Percentiles rank a stretch among this genome's conserved stretches.
These are phyloP conservation scores for Graphilbum ipis-grandicollis DNA, from an alignment of 2,329 filamentous ascomycete species.

Conservation along the genomic window DNA sequence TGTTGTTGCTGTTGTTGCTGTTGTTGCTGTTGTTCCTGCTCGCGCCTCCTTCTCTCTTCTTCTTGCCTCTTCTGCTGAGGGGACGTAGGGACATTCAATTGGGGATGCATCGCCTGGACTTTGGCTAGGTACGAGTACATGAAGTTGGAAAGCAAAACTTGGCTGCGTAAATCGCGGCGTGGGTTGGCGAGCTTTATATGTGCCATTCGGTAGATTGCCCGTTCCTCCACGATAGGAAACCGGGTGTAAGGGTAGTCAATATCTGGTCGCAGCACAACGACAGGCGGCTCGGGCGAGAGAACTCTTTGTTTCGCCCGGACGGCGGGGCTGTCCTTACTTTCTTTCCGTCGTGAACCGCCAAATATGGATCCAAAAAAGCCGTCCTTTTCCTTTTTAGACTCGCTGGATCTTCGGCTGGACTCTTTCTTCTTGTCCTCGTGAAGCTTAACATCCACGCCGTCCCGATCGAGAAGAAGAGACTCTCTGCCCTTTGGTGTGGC, in stretches of 20 bases:
- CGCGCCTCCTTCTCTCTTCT: constrained; percentile 29
- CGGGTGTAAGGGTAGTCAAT: constrained; percentile 93
- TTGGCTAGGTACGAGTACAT: constrained; percentile 99
- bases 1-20: constrained; percentile 27
- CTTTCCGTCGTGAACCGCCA: constrained; percentile 74
- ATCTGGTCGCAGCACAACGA: constrained; percentile 61
- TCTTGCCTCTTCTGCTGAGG: constrained; percentile 31
- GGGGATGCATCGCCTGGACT: constrained; percentile 96
- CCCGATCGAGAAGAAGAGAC: constrained; percentile 68
- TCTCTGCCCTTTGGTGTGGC: constrained; percentile 51
- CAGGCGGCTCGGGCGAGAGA: constrained; percentile 61
- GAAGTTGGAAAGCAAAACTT: constrained; percentile 94
- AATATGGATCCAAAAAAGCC: constrained; percentile 90
- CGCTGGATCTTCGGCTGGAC: constrained; percentile 51
- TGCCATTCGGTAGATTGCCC: constrained; percentile 95
- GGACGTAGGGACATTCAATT: constrained; percentile 77
- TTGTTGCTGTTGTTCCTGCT: constrained; percentile 25
- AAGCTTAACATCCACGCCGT: constrained; percentile 51
- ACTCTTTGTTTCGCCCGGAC: constrained; percentile 62
- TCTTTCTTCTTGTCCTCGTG: constrained; percentile 75
- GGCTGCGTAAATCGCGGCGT: constrained; percentile 75
- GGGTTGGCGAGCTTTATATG: constrained; percentile 99
- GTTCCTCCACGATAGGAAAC: constrained; percentile 87
- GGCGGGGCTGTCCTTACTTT: constrained; percentile 53
- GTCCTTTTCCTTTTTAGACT: constrained; percentile 80